Conservation (phyloP, 2,329 filamentous ascomycete species). For the Pseudogymnoascus sp. region DNA sequence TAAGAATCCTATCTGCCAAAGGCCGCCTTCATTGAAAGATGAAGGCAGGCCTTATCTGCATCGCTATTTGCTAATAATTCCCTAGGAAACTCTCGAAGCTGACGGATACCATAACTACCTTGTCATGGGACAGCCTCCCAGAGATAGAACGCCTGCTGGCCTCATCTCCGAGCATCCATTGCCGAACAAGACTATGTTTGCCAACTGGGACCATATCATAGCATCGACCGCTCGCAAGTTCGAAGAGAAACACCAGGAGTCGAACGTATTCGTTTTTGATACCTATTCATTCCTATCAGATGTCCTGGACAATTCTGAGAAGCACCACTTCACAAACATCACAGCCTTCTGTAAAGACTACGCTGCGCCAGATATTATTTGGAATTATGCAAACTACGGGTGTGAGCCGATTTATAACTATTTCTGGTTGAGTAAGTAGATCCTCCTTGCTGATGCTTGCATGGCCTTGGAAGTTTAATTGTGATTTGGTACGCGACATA, state of each 20-base stretch:
- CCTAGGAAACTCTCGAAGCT: slow-evolving; percentile 30
- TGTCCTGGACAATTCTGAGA: slow-evolving; percentile 34
- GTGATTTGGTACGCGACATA: background rate
- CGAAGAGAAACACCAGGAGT: slow-evolving; percentile 23
- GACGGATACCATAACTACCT: slow-evolving; percentile 40
- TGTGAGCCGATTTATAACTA: slow-evolving; percentile 37
- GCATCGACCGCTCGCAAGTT: slow-evolving; percentile 14
- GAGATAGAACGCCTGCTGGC: slow-evolving; percentile 34
- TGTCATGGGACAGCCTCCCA: slow-evolving; percentile 44
- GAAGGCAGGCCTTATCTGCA: background rate
- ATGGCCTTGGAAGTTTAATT: background rate
- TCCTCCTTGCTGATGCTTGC: background rate
- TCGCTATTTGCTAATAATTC: background rate
- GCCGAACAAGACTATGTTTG: slow-evolving; percentile 40
- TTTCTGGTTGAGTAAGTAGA: slow-evolving; percentile 38
- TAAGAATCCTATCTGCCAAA: background rate
- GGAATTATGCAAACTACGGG: slow-evolving; percentile 37
- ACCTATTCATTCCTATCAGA: slow-evolving; percentile 34
- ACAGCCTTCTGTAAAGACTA: slow-evolving; percentile 39
- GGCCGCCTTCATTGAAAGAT: background rate
- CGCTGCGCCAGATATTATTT: slow-evolving; percentile 37
- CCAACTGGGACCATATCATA: slow-evolving; percentile 37
- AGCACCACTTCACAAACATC: slow-evolving; percentile 38
- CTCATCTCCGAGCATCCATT: slow-evolving; percentile 29
- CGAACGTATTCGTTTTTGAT: slow-evolving; percentile 37